Evolutionary conservation across 345 rosid genomes (phyloP).

Genomic region (Rhodamnia argentea): DNA sequence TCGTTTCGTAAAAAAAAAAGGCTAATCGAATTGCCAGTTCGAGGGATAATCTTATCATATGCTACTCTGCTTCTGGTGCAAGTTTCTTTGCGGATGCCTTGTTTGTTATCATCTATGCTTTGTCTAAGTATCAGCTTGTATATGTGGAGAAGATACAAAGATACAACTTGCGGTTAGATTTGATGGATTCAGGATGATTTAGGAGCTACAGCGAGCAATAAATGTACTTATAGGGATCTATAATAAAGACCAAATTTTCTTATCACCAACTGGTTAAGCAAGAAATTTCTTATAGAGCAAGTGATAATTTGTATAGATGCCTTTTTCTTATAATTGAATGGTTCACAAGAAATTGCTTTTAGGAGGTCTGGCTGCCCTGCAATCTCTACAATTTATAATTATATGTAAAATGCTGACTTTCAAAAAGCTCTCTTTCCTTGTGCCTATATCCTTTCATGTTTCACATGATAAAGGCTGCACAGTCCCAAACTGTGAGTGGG

Average conservation of each 20-base stretch:
- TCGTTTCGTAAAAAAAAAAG: background rate
- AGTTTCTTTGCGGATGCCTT: background rate
- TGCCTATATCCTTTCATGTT: background rate
- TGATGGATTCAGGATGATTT: background rate
- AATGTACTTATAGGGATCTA: background rate
- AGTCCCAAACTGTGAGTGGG: background rate
- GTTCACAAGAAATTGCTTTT: background rate
- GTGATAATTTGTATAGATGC: background rate
- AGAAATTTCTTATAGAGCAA: background rate
- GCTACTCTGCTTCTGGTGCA: background rate
- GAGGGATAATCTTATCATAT: background rate
- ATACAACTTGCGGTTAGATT: background rate
- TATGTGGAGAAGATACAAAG: background rate
- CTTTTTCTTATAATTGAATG: background rate
- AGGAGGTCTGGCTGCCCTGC: background rate
- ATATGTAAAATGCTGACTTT: background rate
- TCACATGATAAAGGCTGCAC: background rate
- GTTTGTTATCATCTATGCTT: background rate
- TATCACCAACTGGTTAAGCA: background rate
- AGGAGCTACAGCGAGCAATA: background rate
- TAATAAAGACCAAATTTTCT: background rate
- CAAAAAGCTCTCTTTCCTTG: background rate
- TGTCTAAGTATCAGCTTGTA: background rate
- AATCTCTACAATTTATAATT: background rate
- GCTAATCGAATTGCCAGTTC: background rate